phyloP scores from a whole-genome alignment of 169 alveolate species.

The Cryptosporidium bovis region DNA sequence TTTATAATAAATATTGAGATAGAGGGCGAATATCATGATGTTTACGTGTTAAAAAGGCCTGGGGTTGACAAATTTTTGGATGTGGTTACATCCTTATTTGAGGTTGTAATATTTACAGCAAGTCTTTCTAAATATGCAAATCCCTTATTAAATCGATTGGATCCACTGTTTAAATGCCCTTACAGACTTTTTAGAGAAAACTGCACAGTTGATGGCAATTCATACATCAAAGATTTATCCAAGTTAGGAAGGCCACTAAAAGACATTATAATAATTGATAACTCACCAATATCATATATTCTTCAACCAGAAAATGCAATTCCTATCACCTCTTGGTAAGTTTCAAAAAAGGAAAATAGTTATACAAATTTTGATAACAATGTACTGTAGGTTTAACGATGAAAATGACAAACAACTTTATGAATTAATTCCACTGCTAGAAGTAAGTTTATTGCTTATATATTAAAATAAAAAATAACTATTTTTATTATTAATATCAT shows the following conservation, averaged over 20 bases:
- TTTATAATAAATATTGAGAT: constrained; percentile 81
- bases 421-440: constrained; percentile 83
- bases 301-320: constrained; percentile 93
- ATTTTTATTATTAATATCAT: background rate
- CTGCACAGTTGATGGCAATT: constrained; percentile 80
- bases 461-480: background rate
- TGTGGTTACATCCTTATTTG: constrained; percentile 80
- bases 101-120: constrained; percentile 87
- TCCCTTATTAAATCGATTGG: constrained; percentile 84
- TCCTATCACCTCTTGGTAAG: constrained; percentile 90
- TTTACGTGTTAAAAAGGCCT: constrained; percentile 85
- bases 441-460: constrained; percentile 32
- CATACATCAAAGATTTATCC: constrained; percentile 87
- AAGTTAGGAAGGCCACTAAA: constrained; percentile 88
- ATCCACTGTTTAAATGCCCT: constrained; percentile 80
- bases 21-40: constrained; percentile 80
- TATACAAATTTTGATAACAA: background rate
- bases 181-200: constrained; percentile 84
- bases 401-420: constrained; percentile 83
- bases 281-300: constrained; percentile 90
- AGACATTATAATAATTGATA: constrained; percentile 89
- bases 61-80: constrained; percentile 84
- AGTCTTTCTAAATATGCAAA: constrained; percentile 87
- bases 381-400: constrained; percentile 82
- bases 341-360: constrained; percentile 16